Evolutionary conservation across 805 yeast species (phyloP), one percentile per base, ranked within the genome.

Genomic region (Debaryomyces maramus): DNA sequence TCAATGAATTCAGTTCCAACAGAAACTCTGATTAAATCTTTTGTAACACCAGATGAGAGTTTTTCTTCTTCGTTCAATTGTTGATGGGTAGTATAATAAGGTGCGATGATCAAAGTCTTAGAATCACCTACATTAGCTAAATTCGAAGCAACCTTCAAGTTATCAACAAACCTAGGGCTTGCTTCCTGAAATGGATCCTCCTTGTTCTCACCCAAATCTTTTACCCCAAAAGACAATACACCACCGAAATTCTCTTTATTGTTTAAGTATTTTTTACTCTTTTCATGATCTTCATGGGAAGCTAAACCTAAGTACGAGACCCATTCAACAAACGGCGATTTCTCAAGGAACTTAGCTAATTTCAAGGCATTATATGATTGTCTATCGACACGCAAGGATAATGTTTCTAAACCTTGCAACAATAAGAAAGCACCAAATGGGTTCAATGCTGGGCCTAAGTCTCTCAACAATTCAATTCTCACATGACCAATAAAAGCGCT

Each of bases 91-190:
- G 98, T 93, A 67, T 78, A 88, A 76, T 84, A 90, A 50, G 99
- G 99, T 39, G 97, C 90, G 64, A 91, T 91, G 43, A 91, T 95
- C 60, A 91, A 77, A 32, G 98, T 88, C 73, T 91, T 93, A 36
- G 91, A 83, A 59, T 91, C 99, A 60, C 99, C 99, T 43, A 91
- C 97, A 57, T 91, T 91, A 36, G 99, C 98, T 60, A 93, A 80
- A 71, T 89, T 87, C 22, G 96, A 84, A 41, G 96, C 95, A 42
- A 93, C 67, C 65, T 88, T 79, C 65, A 93, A 78, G 52, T 68
- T 70, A 65, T 90, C 96, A 45, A 88, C 96, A 45, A 89, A 88
- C 52, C 73, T 77, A 39, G 91, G 90, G 53, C 95, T 88, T 29
- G 90, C 79, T 49, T 81, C 85, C 53, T 79, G 61, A 71, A 85